Evolutionary conservation across 129 eudicot species (phyloP), one percentile per base, ranked within the genome.

Genomic region (Saposhnikovia divaricata): DNA sequence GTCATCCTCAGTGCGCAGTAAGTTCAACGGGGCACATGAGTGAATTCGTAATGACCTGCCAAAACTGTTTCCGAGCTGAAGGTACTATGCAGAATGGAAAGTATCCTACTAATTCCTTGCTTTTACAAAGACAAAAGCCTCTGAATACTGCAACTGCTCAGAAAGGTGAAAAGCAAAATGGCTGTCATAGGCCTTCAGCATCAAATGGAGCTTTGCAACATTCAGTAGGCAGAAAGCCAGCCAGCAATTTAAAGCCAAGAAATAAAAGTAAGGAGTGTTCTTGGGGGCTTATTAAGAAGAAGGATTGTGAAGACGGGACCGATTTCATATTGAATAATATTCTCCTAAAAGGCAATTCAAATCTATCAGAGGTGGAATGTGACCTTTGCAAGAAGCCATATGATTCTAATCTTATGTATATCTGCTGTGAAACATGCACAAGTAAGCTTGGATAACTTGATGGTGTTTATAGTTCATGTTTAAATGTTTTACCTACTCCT

Each of bases 231-330:
- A 84, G 37, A 80, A 90, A 87, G 80, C 63, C 80, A 38, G 43
- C 78, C 40, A 66, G 78, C 50, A 71, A 76, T 48, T 71, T 38
- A 76, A 77, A 55, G 12, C 78, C 82, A 43, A 86, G 45, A 72
- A 85, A 78, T 61, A 82, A 88, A 72, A 71, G 63, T 8, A 76
- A 77, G 74, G 25, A 68, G 43, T 74, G 78, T 48, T 69, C 81
- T 71, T 90, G 91, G 88, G 99, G 99, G 8, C 83, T 96, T 74
- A 85, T 92, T 38, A 90, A 95, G 97, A 92, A 83, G 88, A 90
- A 82, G 88, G 83, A 71, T 45, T 10, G 72, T 45, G 80, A 77
- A 19, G 97, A 92, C 21, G 97, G 97, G 37, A 80, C 55, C 38
- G 97, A 96, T 75, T 96, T 96, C 83, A 79, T 95, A 70, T 39